Evolutionary conservation across 2,329 filamentous ascomycete species (phyloP), one percentile per base, ranked within the genome.

Genomic region (Mariannaea sp.): DNA sequence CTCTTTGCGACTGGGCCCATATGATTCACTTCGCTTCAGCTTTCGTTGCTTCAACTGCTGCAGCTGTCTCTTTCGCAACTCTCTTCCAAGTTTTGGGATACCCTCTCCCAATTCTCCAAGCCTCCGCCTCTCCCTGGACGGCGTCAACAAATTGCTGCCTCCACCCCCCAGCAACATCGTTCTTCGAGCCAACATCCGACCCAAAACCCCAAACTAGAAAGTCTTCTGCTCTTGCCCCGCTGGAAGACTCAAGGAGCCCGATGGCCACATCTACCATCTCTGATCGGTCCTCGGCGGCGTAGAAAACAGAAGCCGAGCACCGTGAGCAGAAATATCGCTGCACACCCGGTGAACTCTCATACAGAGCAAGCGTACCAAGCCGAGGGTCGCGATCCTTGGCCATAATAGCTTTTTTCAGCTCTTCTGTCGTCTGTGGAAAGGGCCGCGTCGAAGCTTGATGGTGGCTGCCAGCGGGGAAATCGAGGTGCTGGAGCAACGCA

Each of bases 281-380:
- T 0, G 72, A 68, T 2, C 74, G 65, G 4, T 69, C 62, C 13
- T 77, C 72, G 0, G 61, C 62, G 0, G 73, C 70, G 51, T 77
- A 81, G 49, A 81, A 80, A 0, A 80, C 68, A 9, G 59, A 66
- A 0, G 79, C 77, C 0, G 77, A 78, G 64, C 79, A 82, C 1
- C 57, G 67, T 0, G 71, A 71, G 63, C 79, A 82, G 54, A 77
- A 80, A 53, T 79, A 81, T 1, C 79, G 66, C 49, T 77, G 71
- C 1, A 79, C 75, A 12, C 70, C 72, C 0, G 72, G 64, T 0
- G 76, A 79, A 41, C 77, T 80, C 7, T 61, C 58, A 56, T 77
- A 78, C 22, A 73, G 71, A 1, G 68, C 60, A 4, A 81, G 66
- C 0, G 75, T 80, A 0, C 77, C 78, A 9, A 76, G 53, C 5